These are phyloP conservation scores for Boletus nobilissimus DNA, from an alignment of 1,284 basidiomycete species.

Conservation along the genomic window DNA sequence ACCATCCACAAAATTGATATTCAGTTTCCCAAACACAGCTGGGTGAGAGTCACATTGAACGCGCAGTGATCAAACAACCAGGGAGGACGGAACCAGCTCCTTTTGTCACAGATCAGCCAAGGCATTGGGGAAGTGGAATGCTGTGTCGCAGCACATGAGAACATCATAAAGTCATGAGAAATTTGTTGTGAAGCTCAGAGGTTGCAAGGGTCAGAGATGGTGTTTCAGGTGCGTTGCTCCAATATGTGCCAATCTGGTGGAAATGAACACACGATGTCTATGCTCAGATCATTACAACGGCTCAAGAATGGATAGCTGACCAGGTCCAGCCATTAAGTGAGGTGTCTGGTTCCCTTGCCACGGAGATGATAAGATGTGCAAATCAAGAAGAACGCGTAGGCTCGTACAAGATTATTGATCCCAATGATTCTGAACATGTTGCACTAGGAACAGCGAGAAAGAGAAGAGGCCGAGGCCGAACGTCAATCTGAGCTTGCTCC, in stretches of 20 bases:
- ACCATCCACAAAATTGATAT: too few species aligned
- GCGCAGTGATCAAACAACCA: too few species aligned
- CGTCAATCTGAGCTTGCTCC: conserved; percentile 60
- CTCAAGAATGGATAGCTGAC: conserved; percentile 74
- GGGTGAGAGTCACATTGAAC: too few species aligned
- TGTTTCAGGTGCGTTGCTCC: conserved; percentile 66
- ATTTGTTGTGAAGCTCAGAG: conserved; percentile 72
- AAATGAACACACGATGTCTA: conserved; percentile 3
- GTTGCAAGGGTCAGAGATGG: conserved; percentile 73
- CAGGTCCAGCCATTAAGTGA: conserved; percentile 68
- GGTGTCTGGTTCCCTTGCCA: conserved; percentile 72
- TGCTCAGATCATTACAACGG: conserved; percentile 67
- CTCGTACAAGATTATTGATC: neutral
- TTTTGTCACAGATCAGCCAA: too few species aligned
- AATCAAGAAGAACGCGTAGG: conserved; percentile 69
- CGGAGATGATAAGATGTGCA: conserved; percentile 77
- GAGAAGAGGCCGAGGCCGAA: conserved; percentile 61
- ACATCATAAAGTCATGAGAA: too few species aligned
- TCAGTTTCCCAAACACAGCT: too few species aligned
- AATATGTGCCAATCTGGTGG: conserved; percentile 7
- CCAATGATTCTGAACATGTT: conserved; percentile 14
- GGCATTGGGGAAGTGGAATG: too few species aligned
- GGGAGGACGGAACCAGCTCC: too few species aligned
- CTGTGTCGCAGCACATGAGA: too few species aligned
- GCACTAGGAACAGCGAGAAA: conserved; percentile 47